phyloP scores from a whole-genome alignment of 2,329 filamentous ascomycete genomes.

The Talaromyces marneffei region DNA sequence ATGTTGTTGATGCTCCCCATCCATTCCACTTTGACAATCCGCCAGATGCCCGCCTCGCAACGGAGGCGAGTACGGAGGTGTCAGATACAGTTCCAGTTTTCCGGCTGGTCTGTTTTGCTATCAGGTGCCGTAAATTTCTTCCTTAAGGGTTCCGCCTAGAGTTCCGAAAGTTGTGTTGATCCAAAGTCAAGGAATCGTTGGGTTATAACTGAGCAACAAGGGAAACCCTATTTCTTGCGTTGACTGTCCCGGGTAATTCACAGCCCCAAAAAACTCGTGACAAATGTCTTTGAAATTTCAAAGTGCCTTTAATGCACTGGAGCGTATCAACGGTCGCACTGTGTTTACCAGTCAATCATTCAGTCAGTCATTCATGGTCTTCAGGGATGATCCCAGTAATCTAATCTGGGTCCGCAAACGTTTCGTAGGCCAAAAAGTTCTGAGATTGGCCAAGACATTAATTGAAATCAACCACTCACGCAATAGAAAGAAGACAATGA shows the following conservation, averaged over 20 bases:
- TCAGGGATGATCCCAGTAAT: constrained; percentile 8
- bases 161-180: background rate
- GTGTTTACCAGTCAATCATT: background rate
- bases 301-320: background rate
- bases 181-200: background rate
- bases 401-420: constrained; percentile 1
- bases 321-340: background rate
- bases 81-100: constrained; percentile 63
- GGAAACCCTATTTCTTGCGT: background rate
- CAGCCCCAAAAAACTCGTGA: background rate
- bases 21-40: constrained; percentile 62
- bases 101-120: constrained; percentile 21
- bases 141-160: background rate
- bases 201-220: background rate
- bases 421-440: background rate
- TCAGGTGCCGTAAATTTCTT: background rate
- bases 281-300: background rate
- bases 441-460: background rate
- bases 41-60: constrained; percentile 50
- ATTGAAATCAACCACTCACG: background rate
- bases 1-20: constrained; percentile 64
- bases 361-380: background rate
- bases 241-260: background rate
- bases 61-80: constrained; percentile 59
- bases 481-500: background rate